Conservation (phyloP, 2,329 filamentous ascomycete species). For the Fusarium virguliforme region DNA sequence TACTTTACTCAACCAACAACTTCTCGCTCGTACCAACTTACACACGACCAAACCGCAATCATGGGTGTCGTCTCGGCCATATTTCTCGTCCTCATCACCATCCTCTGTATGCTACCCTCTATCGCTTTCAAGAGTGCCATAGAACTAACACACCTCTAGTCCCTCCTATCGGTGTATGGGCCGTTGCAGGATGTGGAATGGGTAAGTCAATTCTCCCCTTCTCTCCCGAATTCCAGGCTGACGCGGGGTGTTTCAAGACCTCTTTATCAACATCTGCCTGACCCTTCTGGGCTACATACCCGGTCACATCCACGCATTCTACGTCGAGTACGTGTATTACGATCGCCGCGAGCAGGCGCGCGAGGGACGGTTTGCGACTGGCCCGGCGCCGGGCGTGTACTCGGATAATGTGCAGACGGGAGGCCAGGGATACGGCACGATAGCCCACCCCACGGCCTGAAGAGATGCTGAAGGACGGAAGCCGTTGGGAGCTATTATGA, state of each 20-base stretch:
- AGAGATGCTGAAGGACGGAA: neutral
- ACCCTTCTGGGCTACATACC: slow-evolving; percentile 82
- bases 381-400: slow-evolving; percentile 78
- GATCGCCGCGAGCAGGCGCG: slow-evolving; percentile 77
- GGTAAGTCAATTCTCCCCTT: slow-evolving; percentile 54
- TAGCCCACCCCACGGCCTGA: slow-evolving; percentile 55
- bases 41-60: slow-evolving; percentile 47
- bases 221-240: slow-evolving; percentile 7
- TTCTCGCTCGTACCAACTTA: neutral
- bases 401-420: slow-evolving; percentile 81
- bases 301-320: slow-evolving; percentile 86
- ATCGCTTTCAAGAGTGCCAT: neutral
- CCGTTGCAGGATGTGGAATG: slow-evolving; percentile 76
- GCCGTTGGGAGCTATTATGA: neutral
- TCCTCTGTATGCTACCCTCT: slow-evolving; percentile 63
- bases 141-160: slow-evolving; percentile 63
- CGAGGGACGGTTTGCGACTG: slow-evolving; percentile 68
- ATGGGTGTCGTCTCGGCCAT: slow-evolving; percentile 68
- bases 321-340: slow-evolving; percentile 87
- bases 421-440: slow-evolving; percentile 75
- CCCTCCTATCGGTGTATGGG: slow-evolving; percentile 76
- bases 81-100: slow-evolving; percentile 67
- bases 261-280: slow-evolving; percentile 78
- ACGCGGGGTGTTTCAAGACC: slow-evolving; percentile 58
- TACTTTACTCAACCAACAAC: neutral